Evolutionary conservation across 139 green algal species (phyloP).

Genomic region (Mychonastes homosphaera): DNA sequence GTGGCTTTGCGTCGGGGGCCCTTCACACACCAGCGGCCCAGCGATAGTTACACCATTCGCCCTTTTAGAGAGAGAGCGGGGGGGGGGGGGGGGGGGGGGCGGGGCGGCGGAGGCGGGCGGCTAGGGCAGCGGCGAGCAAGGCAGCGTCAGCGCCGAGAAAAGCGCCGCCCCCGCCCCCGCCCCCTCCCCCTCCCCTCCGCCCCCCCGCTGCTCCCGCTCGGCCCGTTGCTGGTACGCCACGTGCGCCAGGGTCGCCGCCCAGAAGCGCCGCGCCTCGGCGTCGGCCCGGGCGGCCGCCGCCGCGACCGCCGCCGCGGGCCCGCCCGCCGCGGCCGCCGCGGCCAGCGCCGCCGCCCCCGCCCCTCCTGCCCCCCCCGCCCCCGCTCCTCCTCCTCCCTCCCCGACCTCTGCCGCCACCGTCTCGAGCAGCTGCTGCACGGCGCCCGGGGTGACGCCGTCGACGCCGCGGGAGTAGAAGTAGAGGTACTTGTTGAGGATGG

Average conservation of each 20-base stretch:
- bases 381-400: no score
- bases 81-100: not conserved
- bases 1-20: no score
- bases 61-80: not conserved
- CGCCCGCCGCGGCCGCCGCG: no score
- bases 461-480: conserved; percentile 47
- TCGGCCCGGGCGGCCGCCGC: conserved; percentile 6
- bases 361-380: no score
- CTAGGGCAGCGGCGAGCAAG: not conserved
- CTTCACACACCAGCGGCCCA: no score
- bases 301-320: conserved; percentile 36
- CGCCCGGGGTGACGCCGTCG: conserved; percentile 32
- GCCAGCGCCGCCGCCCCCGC: no score
- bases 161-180: not conserved
- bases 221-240: conserved; percentile 18
- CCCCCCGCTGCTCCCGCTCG: not conserved
- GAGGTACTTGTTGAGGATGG: conserved; percentile 57
- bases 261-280: conserved; percentile 7
- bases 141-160: not conserved
- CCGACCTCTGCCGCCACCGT: conserved; percentile 52
- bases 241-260: conserved; percentile 16
- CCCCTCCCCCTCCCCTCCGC: not conserved
- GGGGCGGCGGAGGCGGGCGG: not conserved
- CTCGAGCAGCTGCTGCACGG: conserved; percentile 52
- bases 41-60: no score